Percentiles rank a stretch among this genome's conserved stretches.
phyloP scores from a whole-genome alignment of 345 rosid genomes.

The Arabidopsis suecica region DNA sequence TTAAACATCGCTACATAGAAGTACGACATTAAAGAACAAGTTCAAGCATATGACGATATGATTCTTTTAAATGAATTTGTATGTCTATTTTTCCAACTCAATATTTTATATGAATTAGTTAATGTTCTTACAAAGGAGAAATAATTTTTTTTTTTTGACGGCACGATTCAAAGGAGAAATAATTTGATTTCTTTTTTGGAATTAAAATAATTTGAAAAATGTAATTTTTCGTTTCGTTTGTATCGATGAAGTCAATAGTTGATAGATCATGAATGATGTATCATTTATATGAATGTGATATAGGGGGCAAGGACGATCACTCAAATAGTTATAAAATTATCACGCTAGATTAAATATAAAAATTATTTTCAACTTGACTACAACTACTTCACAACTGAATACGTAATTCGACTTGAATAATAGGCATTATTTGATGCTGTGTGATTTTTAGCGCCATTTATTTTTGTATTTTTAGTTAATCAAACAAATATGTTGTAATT shows the following conservation, averaged over 20 bases:
- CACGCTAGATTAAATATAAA: not conserved
- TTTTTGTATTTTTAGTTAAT: too few relatives aligned
- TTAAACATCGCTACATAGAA: not conserved
- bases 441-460: too few relatives aligned
- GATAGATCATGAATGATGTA: not conserved
- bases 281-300: not conserved
- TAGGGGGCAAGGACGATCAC: not conserved
- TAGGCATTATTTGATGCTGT: too few relatives aligned
- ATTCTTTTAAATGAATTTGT: not conserved
- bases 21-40: not conserved
- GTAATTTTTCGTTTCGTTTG: not conserved
- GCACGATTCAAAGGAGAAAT: too few relatives aligned
- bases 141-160: not conserved
- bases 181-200: too few relatives aligned
- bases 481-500: too few relatives aligned
- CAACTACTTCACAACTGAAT: not conserved
- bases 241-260: not conserved
- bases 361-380: not conserved
- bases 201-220: not conserved
- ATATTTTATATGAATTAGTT: too few relatives aligned
- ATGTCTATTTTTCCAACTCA: too few relatives aligned
- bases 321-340: not conserved
- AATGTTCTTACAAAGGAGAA: not conserved
- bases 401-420: not conserved
- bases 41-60: not conserved